Evolutionary conservation across 805 yeast species (phyloP).

Genomic region (Wickerhamiella spandovensis): DNA sequence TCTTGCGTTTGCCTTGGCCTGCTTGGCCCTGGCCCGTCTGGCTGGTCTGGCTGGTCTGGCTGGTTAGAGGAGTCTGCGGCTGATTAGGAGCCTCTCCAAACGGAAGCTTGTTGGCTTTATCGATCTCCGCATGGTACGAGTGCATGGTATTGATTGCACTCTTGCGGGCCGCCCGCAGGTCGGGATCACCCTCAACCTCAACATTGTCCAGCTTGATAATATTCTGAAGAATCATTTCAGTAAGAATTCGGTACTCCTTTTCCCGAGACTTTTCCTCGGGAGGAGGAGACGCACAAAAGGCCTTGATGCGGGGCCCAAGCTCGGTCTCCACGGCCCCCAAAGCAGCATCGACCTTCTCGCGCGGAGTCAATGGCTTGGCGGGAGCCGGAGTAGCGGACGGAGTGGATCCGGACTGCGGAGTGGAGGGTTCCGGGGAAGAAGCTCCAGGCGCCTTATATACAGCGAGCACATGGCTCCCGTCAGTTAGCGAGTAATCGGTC

Average conservation of each 20-base stretch:
- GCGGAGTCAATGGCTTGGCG: constrained; percentile 13
- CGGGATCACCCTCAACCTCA: constrained; percentile 23
- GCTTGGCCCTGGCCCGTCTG: background rate
- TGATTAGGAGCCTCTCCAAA: background rate
- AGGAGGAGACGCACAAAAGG: constrained; percentile 15
- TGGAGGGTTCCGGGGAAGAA: background rate
- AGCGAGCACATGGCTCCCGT: constrained; percentile 18
- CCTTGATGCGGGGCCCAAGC: constrained; percentile 16
- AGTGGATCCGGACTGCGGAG: constrained; percentile 3
- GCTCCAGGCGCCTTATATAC: constrained; percentile 6
- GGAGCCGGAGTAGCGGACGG: constrained; percentile 9
- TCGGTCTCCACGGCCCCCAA: constrained; percentile 17
- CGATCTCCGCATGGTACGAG: constrained; percentile 20
- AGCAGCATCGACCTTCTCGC: constrained; percentile 19
- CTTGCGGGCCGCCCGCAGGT: constrained; percentile 22
- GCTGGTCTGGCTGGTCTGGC: background rate
- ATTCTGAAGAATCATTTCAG: constrained; percentile 24
- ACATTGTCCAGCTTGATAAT: constrained; percentile 25
- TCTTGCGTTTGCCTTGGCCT: background rate
- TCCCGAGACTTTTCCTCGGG: constrained; percentile 15
- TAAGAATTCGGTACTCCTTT: constrained; percentile 22
- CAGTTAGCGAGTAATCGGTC: constrained; percentile 13
- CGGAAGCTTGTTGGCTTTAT: constrained; percentile 13
- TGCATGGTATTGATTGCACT: constrained; percentile 24
- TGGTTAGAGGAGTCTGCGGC: no score